phyloP scores from a whole-genome alignment of 768 basidiomycete genomes.

The Harrya chromipes region DNA sequence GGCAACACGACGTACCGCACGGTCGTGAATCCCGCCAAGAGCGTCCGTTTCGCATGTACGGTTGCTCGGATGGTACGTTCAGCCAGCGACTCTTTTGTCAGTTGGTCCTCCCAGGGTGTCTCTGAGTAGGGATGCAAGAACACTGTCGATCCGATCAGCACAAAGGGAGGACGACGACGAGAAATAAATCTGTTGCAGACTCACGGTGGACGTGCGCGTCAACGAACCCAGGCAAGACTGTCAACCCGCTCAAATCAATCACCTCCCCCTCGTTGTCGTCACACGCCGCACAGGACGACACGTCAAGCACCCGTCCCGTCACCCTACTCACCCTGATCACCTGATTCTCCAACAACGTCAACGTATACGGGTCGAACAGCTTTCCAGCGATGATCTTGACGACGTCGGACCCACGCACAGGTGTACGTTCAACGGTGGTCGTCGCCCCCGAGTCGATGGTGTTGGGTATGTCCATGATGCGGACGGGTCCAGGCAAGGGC shows the following conservation, averaged over 20 bases:
- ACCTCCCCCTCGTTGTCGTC: slow-evolving; percentile 21
- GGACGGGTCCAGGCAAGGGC: no score
- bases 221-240: slow-evolving; percentile 56
- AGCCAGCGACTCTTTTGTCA: slow-evolving; percentile 52
- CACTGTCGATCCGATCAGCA: no score
- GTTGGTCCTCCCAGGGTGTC: slow-evolving; percentile 59
- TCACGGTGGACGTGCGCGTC: slow-evolving; percentile 56
- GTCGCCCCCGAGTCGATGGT: no score
- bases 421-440: no score
- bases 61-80: slow-evolving; percentile 63
- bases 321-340: slow-evolving; percentile 46
- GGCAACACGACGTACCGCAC: slow-evolving; percentile 42
- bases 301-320: slow-evolving; percentile 48
- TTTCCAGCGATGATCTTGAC: slow-evolving; percentile 40
- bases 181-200: slow-evolving; percentile 30
- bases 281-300: slow-evolving; percentile 18
- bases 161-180: no score
- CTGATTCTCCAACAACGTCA: slow-evolving; percentile 41
- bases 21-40: slow-evolving; percentile 62
- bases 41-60: slow-evolving; percentile 52
- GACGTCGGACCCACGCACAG: no score
- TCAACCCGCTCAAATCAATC: slow-evolving; percentile 45
- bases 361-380: slow-evolving; percentile 48
- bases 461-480: no score
- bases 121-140: slow-evolving; percentile 59